phyloP scores from a whole-genome alignment of 805 yeast genomes.

The Candida orba region DNA sequence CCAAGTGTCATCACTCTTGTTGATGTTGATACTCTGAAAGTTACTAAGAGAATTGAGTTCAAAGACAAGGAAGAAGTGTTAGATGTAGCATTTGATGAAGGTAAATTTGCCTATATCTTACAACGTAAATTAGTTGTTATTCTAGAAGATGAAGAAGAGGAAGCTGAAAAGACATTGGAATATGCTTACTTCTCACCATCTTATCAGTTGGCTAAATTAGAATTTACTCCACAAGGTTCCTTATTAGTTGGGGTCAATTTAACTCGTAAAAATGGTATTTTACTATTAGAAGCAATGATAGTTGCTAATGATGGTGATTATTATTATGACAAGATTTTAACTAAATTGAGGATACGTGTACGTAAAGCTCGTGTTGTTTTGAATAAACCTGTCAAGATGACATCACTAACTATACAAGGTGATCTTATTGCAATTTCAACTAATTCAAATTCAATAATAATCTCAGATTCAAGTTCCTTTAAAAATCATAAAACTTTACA shows the following conservation, averaged over 20 bases:
- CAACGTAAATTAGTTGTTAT: constrained; percentile 32
- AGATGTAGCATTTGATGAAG: constrained; percentile 62
- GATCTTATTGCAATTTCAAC: constrained; percentile 36
- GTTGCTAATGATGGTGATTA: constrained; percentile 6
- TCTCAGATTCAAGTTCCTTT: constrained; percentile 48
- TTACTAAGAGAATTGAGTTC: constrained; percentile 45
- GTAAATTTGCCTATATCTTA: constrained; percentile 57
- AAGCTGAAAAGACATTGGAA: constrained; percentile 7
- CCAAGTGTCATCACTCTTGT: constrained; percentile 61
- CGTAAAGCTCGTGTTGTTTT: constrained; percentile 36
- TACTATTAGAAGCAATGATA: constrained; percentile 24
- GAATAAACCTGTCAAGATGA: constrained; percentile 39
- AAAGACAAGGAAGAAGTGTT: constrained; percentile 40
- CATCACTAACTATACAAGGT: constrained; percentile 13
- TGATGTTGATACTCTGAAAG: constrained; percentile 47
- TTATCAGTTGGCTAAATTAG: constrained; percentile 33
- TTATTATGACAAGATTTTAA: neutral
- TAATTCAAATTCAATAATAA: constrained; percentile 54
- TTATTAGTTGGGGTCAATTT: constrained; percentile 39
- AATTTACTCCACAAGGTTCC: constrained; percentile 29
- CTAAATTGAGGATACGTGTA: constrained; percentile 19
- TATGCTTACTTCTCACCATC: constrained; percentile 17
- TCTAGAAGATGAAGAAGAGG: constrained; percentile 2
- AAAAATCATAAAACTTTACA: constrained; percentile 41
- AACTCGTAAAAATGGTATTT: constrained; percentile 34